Evolutionary conservation across 139 green algal genomes (phyloP).

Genomic region (Auxenochlorella pyrenoidosa): DNA sequence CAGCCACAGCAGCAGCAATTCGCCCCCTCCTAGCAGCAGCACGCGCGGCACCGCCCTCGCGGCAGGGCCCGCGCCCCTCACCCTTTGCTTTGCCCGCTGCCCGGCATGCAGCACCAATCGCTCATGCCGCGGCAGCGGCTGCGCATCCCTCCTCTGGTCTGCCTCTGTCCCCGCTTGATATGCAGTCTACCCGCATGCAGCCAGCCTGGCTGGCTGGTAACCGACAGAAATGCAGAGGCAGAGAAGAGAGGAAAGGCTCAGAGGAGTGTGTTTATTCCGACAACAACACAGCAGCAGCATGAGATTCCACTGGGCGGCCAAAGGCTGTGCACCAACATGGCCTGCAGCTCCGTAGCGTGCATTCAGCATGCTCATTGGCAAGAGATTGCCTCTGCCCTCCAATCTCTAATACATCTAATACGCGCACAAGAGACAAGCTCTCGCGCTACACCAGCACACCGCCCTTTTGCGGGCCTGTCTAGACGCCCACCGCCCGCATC

Average conservation of each 20-base stretch:
- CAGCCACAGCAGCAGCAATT: conserved; percentile 23
- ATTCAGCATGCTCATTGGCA: too few relatives aligned
- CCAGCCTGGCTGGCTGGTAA: conserved; percentile 12
- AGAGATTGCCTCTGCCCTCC: too few relatives aligned
- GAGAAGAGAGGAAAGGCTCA: background rate
- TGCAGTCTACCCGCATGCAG: conserved; percentile 1
- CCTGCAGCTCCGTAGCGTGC: too few relatives aligned
- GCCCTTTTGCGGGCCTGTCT: too few relatives aligned
- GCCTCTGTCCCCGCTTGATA: conserved; percentile 7
- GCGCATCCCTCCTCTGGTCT: background rate
- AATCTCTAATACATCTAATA: too few relatives aligned
- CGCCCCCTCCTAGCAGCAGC: background rate
- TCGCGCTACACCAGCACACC: too few relatives aligned
- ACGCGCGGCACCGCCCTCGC: background rate
- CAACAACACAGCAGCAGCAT: too few relatives aligned
- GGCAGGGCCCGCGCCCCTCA: background rate
- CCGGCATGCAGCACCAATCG: background rate
- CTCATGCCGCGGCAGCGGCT: background rate
- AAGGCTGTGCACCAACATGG: too few relatives aligned
- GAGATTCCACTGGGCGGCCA: too few relatives aligned
- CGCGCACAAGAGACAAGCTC: too few relatives aligned
- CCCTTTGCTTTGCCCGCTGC: background rate
- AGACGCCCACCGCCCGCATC: too few relatives aligned
- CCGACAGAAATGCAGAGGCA: background rate
- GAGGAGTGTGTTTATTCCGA: too few relatives aligned